Percentiles rank a stretch among this genome's conserved stretches.
phyloP scores from a whole-genome alignment of 805 yeast genomes.

The Saccharomycodes ludwigii region DNA sequence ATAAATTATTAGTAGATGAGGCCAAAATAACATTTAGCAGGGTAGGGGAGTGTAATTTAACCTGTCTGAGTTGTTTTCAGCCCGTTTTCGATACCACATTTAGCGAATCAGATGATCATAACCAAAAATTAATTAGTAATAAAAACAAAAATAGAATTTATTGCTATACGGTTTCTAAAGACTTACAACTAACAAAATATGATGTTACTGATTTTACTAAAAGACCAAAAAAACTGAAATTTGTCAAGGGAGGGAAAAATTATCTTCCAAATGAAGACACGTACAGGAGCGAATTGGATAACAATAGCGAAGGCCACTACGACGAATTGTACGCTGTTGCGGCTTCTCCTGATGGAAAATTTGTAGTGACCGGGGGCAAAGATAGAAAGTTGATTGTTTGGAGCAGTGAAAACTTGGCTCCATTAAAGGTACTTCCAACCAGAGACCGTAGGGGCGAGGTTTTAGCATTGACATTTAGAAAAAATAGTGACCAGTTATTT shows the following conservation, averaged over 20 bases:
- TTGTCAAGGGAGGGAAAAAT: constrained; percentile 48
- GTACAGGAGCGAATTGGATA: constrained; percentile 28
- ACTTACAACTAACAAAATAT: constrained; percentile 71
- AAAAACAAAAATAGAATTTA: constrained; percentile 38
- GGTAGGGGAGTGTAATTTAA: constrained; percentile 48
- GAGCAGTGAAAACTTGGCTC: constrained; percentile 69
- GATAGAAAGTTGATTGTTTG: constrained; percentile 76
- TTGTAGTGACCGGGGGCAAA: constrained; percentile 81
- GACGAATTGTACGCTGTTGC: constrained; percentile 71
- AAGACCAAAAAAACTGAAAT: constrained; percentile 56
- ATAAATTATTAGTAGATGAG: constrained; percentile 30
- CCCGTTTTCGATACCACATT: constrained; percentile 26
- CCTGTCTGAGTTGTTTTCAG: constrained; percentile 28
- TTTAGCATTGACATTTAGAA: constrained; percentile 62
- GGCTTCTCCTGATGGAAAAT: constrained; percentile 77
- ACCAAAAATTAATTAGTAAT: constrained; percentile 23
- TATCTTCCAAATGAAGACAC: constrained; percentile 24
- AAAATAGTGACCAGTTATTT: constrained; percentile 71
- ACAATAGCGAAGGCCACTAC: constrained; percentile 56
- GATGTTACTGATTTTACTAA: constrained; percentile 40
- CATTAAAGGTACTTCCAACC: constrained; percentile 67
- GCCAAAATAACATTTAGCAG: constrained; percentile 35
- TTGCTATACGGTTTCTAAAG: constrained; percentile 75
- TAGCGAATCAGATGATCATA: constrained; percentile 15
- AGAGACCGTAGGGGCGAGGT: constrained; percentile 61